Evolutionary conservation across 2,329 filamentous ascomycete genomes (phyloP).

Genomic region (Akanthomyces muscarius): DNA sequence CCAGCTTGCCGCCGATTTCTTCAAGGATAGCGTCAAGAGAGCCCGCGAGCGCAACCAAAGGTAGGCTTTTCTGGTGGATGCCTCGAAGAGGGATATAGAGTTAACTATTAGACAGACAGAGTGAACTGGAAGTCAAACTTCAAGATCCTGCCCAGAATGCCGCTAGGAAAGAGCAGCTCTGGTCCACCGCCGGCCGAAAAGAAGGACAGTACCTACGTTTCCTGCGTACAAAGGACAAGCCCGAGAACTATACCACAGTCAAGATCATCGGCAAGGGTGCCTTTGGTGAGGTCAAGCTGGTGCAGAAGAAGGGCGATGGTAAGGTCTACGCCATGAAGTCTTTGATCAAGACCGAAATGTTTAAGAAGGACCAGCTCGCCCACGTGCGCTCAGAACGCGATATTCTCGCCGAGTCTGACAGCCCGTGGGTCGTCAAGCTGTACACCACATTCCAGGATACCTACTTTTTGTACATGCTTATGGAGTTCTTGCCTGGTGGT

Average conservation of each 20-base stretch:
- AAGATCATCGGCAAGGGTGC: slow-evolving; percentile 99
- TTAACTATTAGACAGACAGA: slow-evolving; percentile 58
- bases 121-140: slow-evolving; percentile 84
- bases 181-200: slow-evolving; percentile 77
- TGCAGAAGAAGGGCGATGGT: slow-evolving; percentile 92
- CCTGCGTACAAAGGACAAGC: slow-evolving; percentile 86
- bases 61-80: slow-evolving; percentile 44
- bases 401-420: slow-evolving; percentile 97
- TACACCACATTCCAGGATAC: slow-evolving; percentile 97
- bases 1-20: slow-evolving; percentile 79
- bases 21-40: slow-evolving; percentile 97
- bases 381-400: slow-evolving; percentile 97
- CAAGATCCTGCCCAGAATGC: slow-evolving; percentile 71
- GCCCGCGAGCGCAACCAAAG: slow-evolving; percentile 92
- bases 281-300: slow-evolving; percentile 96
- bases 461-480: slow-evolving; percentile 96
- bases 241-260: slow-evolving; percentile 90
- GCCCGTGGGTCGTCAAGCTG: slow-evolving; percentile 97
- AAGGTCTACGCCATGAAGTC: slow-evolving; percentile 99
- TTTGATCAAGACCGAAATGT: slow-evolving; percentile 98
- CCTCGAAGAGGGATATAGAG: background rate
- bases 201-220: slow-evolving; percentile 93
- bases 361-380: slow-evolving; percentile 96
- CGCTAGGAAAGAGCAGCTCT: slow-evolving; percentile 76
- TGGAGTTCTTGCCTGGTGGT: slow-evolving; percentile 98